These are phyloP conservation scores for Aspergillus affinis DNA, from an alignment of 495 filamentous ascomycete species.

Conservation along the genomic window DNA sequence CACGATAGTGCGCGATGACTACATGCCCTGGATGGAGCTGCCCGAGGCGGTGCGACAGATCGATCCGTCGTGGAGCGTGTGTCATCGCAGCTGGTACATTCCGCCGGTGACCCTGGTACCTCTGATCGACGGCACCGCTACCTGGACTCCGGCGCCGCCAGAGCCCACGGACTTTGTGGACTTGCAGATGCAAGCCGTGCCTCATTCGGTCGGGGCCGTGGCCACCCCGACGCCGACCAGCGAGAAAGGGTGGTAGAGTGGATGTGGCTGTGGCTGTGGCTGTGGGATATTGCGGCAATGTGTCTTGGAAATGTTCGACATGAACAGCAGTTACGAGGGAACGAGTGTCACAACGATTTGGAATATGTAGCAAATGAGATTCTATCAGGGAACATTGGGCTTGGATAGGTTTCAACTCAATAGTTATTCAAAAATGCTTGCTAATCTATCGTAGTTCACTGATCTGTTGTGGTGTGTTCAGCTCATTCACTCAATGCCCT, in stretches of 20 bases:
- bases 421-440: no score
- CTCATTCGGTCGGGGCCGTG: background rate
- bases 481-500: background rate
- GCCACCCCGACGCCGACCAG: background rate
- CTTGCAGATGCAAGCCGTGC: background rate
- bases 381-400: no score
- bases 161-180: background rate
- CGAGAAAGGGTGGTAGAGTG: background rate
- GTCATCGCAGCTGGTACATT: slow-evolving; percentile 17
- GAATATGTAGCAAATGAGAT: no score
- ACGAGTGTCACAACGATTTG: background rate
- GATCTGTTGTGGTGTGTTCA: no score
- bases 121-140: slow-evolving; percentile 1
- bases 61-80: slow-evolving; percentile 11
- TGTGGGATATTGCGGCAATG: background rate
- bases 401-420: no score
- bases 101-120: slow-evolving; percentile 16
- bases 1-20: slow-evolving; percentile 26
- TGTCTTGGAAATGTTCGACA: background rate
- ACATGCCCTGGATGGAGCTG: slow-evolving; percentile 6
- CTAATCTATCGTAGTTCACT: no score
- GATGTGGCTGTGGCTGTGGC: background rate
- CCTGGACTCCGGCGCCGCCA: background rate
- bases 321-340: background rate
- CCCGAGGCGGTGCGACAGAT: slow-evolving; percentile 14